Conservation (phyloP, 208 protist genomes). For the Lotmaria passim region DNA sequence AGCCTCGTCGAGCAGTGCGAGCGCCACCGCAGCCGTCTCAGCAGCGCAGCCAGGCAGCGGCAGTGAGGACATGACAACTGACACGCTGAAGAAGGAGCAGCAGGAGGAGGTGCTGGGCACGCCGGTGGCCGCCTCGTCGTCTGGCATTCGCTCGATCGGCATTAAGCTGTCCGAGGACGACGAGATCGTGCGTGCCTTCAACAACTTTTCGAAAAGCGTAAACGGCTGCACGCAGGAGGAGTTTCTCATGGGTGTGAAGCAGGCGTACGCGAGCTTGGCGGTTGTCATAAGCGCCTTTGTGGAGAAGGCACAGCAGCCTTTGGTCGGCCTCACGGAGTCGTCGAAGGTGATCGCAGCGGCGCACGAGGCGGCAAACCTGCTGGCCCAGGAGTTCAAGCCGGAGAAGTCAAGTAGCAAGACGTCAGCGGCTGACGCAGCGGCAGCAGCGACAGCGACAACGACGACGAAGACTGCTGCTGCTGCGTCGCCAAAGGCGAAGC, state of each 20-base stretch:
- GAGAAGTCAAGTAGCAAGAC: neutral
- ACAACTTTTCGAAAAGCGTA: conserved; percentile 47
- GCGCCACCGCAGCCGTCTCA: too few species aligned
- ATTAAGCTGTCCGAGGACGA: conserved; percentile 43
- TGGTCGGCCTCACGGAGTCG: conserved; percentile 24
- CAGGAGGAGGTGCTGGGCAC: conserved; percentile 5
- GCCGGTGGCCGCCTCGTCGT: neutral
- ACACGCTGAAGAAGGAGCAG: conserved; percentile 11
- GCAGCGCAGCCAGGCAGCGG: conserved; percentile 1
- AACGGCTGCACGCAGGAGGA: conserved; percentile 61
- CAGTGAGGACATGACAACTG: conserved; percentile 7
- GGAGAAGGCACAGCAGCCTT: conserved; percentile 30
- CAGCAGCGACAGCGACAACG: neutral
- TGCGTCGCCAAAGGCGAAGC: conserved; percentile 18
- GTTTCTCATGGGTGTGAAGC: conserved; percentile 66
- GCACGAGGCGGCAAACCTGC: conserved; percentile 32
- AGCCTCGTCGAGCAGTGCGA: neutral
- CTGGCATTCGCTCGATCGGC: conserved; percentile 31
- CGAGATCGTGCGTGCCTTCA: conserved; percentile 51
- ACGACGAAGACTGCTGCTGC: neutral
- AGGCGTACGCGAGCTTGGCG: conserved; percentile 71
- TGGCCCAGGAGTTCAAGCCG: conserved; percentile 30
- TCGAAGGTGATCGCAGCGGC: conserved; percentile 29
- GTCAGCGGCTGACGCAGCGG: neutral
- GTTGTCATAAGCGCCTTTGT: conserved; percentile 44